Conservation (phyloP, 345 rosid genomes). For the Ceriops zippeliana region DNA sequence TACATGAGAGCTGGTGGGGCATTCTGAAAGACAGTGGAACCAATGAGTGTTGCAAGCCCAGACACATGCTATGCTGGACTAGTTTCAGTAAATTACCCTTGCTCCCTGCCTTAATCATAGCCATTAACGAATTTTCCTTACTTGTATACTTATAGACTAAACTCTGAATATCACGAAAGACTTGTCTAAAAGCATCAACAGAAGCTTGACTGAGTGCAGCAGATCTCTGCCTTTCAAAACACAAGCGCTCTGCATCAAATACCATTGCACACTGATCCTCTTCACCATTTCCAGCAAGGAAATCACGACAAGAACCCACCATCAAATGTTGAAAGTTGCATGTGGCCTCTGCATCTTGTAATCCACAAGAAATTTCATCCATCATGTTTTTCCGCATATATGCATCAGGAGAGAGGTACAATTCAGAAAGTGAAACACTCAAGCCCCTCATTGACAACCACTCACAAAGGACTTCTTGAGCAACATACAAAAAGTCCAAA, state of each 20-base stretch:
- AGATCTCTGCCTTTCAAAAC: constrained; percentile 71
- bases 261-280: constrained; percentile 27
- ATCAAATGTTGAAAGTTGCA: constrained; percentile 66
- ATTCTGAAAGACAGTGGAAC: constrained; percentile 79
- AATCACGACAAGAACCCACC: constrained; percentile 59
- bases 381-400: constrained; percentile 51
- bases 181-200: constrained; percentile 71
- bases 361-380: constrained; percentile 58
- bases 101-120: constrained; percentile 89
- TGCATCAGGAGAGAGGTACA: constrained; percentile 55
- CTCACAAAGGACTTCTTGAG: constrained; percentile 85
- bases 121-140: constrained; percentile 59
- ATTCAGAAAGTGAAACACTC: constrained; percentile 77
- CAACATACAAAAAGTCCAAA: constrained; percentile 58
- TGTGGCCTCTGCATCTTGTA: constrained; percentile 59
- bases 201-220: constrained; percentile 67
- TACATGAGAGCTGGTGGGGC: constrained; percentile 64
- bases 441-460: constrained; percentile 77
- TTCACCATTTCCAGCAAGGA: constrained; percentile 50
- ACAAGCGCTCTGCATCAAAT: constrained; percentile 40
- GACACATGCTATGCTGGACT: constrained; percentile 84
- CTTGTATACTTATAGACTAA: constrained; percentile 59
- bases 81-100: constrained; percentile 79
- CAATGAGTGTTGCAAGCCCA: constrained; percentile 78
- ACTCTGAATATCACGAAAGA: constrained; percentile 68